Evolutionary conservation across 192 early-diverging fungal species (phyloP), one percentile per base, ranked within the genome.

Genomic region (Funneliformis mosseae): DNA sequence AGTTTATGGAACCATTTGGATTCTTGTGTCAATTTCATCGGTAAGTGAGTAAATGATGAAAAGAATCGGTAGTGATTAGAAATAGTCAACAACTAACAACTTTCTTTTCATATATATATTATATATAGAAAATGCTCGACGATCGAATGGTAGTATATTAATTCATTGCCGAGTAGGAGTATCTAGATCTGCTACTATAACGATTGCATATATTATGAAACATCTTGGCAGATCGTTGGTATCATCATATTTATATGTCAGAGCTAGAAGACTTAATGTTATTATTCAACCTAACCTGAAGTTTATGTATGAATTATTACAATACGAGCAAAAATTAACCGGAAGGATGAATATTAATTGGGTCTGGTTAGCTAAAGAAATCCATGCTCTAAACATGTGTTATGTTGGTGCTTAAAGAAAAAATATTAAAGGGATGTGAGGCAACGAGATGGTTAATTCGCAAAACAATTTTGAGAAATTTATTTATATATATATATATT

Each of bases 221-320:
- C 85, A 89, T 61, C 79, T 89, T 33, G 80, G 81, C 7, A 78
- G 84, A 41, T 87, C 86, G 14, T 79, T 91, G 8, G 85, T 88
- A 3, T 84, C 87, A 25, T 89, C 90, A 8, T 91, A 91, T 66
- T 41, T 89, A 12, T 86, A 85, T 78, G 90, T 91, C 38, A 85
- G 90, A 5, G 90, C 90, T 2, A 85, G 88, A 42, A 86, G 90
- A 14, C 68, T 91, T 7, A 91, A 89, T 83, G 90, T 91, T 8
- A 89, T 91, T 33, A 91, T 91, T n/a, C 90, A 91, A 71, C 90
- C 90, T 33, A 91, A 91, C 78, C 67, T 91, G 7, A 85, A 88
- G 46, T 89, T 91, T 55, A 91, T 91, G 90, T 91, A 89, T 72
- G 90, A 91, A 70, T 77, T 91, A 23, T 39, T 91, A n/a, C 90